Evolutionary conservation across 257 asterid genomes (phyloP).

Genomic region (Ophiorrhiza pumila): DNA sequence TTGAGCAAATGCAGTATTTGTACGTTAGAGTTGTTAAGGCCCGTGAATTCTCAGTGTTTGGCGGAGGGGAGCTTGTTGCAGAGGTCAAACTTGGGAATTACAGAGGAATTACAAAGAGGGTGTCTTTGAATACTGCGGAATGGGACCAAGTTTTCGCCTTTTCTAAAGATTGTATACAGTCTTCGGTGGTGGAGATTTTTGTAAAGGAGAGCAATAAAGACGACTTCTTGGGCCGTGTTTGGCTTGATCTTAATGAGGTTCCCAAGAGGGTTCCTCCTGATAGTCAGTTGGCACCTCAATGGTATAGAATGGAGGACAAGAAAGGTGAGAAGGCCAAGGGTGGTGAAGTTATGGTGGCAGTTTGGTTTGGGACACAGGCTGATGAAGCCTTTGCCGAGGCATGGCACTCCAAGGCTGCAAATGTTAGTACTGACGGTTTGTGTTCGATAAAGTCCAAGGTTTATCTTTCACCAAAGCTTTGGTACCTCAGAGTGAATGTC

Average conservation of each 20-base stretch:
- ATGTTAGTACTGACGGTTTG: conserved; percentile 61
- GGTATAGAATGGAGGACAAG: conserved; percentile 81
- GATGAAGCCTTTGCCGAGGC: conserved; percentile 87
- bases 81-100: conserved; percentile 88
- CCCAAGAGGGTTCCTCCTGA: conserved; percentile 79
- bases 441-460: conserved; percentile 79
- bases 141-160: conserved; percentile 89
- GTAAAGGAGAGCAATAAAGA: conserved; percentile 63
- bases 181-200: conserved; percentile 66
- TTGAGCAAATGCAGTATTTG: conserved; percentile 85
- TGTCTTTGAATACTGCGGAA: conserved; percentile 37
- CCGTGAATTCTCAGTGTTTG: conserved; percentile 45
- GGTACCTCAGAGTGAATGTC: conserved; percentile 75
- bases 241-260: conserved; percentile 82
- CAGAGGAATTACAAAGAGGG: conserved; percentile 66
- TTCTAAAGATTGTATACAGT: conserved; percentile 75
- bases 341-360: conserved; percentile 69
- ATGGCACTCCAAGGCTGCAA: conserved; percentile 89
- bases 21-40: conserved; percentile 68
- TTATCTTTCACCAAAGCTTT: conserved; percentile 76
- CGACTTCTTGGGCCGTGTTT: conserved; percentile 71
- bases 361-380: conserved; percentile 91
- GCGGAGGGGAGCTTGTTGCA: conserved; percentile 57
- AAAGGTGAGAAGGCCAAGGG: conserved; percentile 66
- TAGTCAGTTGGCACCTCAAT: conserved; percentile 79